A percentile compares a stretch with the other conserved stretches of the same genome.
phyloP scores from a whole-genome alignment of 2,329 filamentous ascomycete genomes.

The Catunica adiposa region DNA sequence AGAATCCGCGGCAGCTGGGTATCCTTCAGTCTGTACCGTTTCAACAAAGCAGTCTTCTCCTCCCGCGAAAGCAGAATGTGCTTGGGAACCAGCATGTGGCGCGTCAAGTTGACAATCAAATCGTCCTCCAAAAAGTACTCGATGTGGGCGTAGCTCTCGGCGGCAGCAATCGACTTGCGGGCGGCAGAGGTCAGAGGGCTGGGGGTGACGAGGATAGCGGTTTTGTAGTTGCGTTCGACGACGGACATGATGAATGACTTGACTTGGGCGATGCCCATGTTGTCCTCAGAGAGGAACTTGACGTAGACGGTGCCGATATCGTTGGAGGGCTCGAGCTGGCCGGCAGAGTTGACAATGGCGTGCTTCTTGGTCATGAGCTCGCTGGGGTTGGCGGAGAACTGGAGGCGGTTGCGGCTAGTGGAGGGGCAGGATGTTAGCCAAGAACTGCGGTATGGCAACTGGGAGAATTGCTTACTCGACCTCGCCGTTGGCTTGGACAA shows the following conservation, averaged over 20 bases:
- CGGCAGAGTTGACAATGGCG: constrained; percentile 41
- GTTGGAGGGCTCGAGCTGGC: constrained; percentile 55
- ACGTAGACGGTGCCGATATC: constrained; percentile 64
- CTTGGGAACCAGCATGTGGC: constrained; percentile 89
- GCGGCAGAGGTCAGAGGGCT: constrained; percentile 72
- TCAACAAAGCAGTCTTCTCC: constrained; percentile 72
- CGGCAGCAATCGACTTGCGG: constrained; percentile 66
- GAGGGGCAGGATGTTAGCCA: neutral
- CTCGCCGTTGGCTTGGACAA: constrained; percentile 53
- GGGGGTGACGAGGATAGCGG: constrained; percentile 77
- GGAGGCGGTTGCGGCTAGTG: constrained; percentile 61
- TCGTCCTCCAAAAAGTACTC: constrained; percentile 96
- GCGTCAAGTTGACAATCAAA: constrained; percentile 91
- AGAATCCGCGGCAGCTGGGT: constrained; percentile 89
- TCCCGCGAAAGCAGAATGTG: constrained; percentile 80
- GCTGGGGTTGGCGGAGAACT: constrained; percentile 74
- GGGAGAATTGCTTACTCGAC: constrained; percentile 45
- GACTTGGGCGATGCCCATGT: constrained; percentile 81
- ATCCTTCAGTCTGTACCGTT: constrained; percentile 90
- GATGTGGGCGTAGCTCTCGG: constrained; percentile 61
- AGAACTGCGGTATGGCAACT: constrained; percentile 3
- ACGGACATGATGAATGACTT: constrained; percentile 76
- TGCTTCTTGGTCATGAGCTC: constrained; percentile 73
- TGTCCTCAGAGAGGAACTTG: constrained; percentile 69
- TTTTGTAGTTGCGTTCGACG: constrained; percentile 64